Base-by-base conservation (phyloP, 116 monocot species). In the Posidonia oceanica region DNA sequence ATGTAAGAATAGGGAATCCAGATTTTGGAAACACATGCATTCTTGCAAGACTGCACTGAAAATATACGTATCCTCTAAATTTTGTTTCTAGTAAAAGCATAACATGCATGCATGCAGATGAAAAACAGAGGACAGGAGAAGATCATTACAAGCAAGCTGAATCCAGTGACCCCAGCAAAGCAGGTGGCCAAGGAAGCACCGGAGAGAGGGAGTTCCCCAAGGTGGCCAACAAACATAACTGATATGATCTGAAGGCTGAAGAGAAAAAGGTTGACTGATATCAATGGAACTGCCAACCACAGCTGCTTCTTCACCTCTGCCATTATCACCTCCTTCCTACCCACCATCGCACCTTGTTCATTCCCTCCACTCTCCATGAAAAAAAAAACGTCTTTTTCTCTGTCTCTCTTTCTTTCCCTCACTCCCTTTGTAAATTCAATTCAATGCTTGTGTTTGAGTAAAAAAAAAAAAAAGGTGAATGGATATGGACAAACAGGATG, bases 141-240 rank as follows among this genome's bases (percentile, higher is more conserved):
- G 29, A 29, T 29, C 29, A 48, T 29, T 48, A 48, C 48, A 1
- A 48, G 3, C 3, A 44, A 21, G 53, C 68, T 68, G 53, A 68
- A 68, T 13, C 53, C 68, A 68, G 68, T 36, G 53, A 68, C 68
- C 14, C 68, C 68, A 68, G 68, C 68, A 29, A 52, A 53, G 29
- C 54, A 68, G 5, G 76, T 81, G 58, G 76, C 81, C 76, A 81
- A 59, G 69, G 81, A 72, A 14, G 81, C 81, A 18, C 76, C 76
- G 14, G 81, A 56, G 23, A 76, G 69, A n/a, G 76, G 14, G 51
- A 81, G 76, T 68, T 81, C 69, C 17, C 81, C 81, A 44, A 76
- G 81, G 55, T 76, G 81, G 39, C 80, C 80, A 21, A 80, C 76
- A 66, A 81, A 76, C 76, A 81, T 76, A 54, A 76, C 68, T 20